Conservation (phyloP, 768 basidiomycete species). For the Tubosaeta brunneosetosa region DNA sequence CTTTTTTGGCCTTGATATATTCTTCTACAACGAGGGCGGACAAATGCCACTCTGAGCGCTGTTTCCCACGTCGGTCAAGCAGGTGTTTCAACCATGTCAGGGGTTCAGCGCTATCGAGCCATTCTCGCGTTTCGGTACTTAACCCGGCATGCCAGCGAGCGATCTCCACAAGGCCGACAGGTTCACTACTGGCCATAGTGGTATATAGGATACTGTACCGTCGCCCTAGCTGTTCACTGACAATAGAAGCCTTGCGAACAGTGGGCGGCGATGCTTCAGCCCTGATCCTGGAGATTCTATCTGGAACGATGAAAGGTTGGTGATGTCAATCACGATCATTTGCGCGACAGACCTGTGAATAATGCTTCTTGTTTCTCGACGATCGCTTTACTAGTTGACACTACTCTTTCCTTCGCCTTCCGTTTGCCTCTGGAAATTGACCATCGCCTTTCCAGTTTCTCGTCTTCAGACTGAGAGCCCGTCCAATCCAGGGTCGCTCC, state of each 20-base stretch:
- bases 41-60: slow-evolving; percentile 54
- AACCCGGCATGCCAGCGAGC: slow-evolving; percentile 60
- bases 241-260: slow-evolving; percentile 58
- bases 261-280: slow-evolving; percentile 48
- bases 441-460: slow-evolving; percentile 60
- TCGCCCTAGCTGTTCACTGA: slow-evolving; percentile 58
- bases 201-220: slow-evolving; percentile 56
- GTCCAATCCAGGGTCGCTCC: slow-evolving; percentile 74
- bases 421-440: slow-evolving; percentile 47
- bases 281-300: slow-evolving; percentile 54
- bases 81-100: slow-evolving; percentile 70
- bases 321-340: slow-evolving; percentile 1
- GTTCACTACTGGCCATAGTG: slow-evolving; percentile 29
- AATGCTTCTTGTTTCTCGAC: slow-evolving; percentile 57
- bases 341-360: slow-evolving; percentile 45
- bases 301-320: slow-evolving; percentile 30
- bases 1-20: slow-evolving; percentile 44
- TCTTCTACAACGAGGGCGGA: slow-evolving; percentile 70
- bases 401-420: slow-evolving; percentile 49
- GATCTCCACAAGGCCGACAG: slow-evolving; percentile 46
- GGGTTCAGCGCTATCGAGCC: slow-evolving; percentile 63
- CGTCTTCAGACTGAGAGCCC: slow-evolving; percentile 50
- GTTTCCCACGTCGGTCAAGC: slow-evolving; percentile 42
- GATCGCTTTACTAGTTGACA: slow-evolving; percentile 38
- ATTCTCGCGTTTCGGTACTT: slow-evolving; percentile 41